phyloP scores from a whole-genome alignment of 2,329 filamentous ascomycete genomes.

The Ustilaginoidea virens region DNA sequence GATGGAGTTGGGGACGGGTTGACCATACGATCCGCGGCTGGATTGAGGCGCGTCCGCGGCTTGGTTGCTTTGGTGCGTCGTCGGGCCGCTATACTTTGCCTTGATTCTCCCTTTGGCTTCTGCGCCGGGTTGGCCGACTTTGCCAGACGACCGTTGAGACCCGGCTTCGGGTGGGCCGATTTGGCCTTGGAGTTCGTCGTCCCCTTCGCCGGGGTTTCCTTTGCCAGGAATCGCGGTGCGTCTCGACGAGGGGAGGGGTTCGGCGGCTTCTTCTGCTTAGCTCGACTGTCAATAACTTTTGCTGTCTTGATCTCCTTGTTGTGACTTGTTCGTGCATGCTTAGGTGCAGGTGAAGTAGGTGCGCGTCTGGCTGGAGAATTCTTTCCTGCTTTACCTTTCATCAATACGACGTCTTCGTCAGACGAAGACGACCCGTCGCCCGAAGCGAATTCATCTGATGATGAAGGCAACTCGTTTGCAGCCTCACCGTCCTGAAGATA shows the following conservation, averaged over 20 bases:
- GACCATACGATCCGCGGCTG: too few species aligned
- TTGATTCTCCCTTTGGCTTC: too few species aligned
- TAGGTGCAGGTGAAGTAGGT: too few species aligned
- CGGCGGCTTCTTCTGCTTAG: conserved; percentile 4
- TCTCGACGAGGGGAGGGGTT: not conserved
- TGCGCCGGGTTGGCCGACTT: too few species aligned
- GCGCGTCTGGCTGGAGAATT: conserved; percentile 9
- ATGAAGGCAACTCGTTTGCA: conserved; percentile 15
- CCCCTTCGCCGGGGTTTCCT: not conserved
- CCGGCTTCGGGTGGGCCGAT: too few species aligned
- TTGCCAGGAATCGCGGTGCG: not conserved
- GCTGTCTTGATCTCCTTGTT: conserved; percentile 12
- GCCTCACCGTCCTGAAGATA: conserved; percentile 12
- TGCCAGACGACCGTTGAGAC: too few species aligned
- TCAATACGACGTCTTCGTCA: conserved; percentile 12
- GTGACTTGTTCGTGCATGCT: conserved; percentile 10
- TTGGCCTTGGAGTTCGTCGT: conserved; percentile 1
- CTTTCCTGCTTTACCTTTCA: conserved; percentile 21
- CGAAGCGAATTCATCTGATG: conserved; percentile 20
- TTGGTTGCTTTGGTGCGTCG: too few species aligned
- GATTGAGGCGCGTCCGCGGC: too few species aligned
- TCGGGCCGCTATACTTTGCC: too few species aligned
- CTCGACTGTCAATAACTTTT: conserved; percentile 17
- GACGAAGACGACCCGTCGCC: conserved; percentile 15
- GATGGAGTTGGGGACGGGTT: too few species aligned